A percentile compares a stretch with the other conserved stretches of the same genome.
phyloP scores from a whole-genome alignment of 768 basidiomycete genomes.

The Lyophyllum semitale region DNA sequence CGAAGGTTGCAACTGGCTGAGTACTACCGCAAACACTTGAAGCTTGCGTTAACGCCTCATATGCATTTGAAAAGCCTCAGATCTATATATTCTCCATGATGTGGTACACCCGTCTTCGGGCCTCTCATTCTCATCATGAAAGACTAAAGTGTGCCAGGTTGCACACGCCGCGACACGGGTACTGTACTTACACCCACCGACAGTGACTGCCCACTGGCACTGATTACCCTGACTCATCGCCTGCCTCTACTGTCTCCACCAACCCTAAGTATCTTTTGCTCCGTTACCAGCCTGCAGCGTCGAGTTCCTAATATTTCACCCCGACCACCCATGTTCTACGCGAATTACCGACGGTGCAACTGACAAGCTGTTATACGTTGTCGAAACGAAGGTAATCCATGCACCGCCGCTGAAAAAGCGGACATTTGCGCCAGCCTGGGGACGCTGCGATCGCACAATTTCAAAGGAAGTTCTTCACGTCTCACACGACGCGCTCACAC shows the following conservation, averaged over 20 bases:
- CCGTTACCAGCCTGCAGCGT: background rate
- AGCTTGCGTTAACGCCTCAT: too few species aligned
- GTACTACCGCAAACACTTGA: too few species aligned
- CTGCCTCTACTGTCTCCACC: background rate
- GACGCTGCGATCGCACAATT: slow-evolving; percentile 8
- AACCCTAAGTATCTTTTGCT: slow-evolving; percentile 1
- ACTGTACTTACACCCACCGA: too few species aligned
- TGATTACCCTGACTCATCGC: background rate
- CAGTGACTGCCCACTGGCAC: too few species aligned
- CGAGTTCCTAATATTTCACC: slow-evolving; percentile 6
- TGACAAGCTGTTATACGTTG: slow-evolving; percentile 6
- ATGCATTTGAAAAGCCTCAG: too few species aligned
- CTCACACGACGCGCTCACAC: slow-evolving; percentile 6
- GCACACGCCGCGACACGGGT: too few species aligned
- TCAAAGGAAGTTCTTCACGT: slow-evolving; percentile 10
- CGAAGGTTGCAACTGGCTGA: too few species aligned
- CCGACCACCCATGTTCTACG: slow-evolving; percentile 17
- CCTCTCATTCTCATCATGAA: too few species aligned
- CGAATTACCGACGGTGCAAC: slow-evolving; percentile 12
- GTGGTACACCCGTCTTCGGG: too few species aligned
- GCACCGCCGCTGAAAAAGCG: slow-evolving; percentile 5
- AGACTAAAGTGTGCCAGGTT: too few species aligned
- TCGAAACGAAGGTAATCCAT: slow-evolving; percentile 9
- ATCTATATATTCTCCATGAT: too few species aligned
- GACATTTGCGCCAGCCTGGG: slow-evolving; percentile 2